phyloP scores from a whole-genome alignment of 2,329 filamentous ascomycete genomes.

The Diplodia corticola region DNA sequence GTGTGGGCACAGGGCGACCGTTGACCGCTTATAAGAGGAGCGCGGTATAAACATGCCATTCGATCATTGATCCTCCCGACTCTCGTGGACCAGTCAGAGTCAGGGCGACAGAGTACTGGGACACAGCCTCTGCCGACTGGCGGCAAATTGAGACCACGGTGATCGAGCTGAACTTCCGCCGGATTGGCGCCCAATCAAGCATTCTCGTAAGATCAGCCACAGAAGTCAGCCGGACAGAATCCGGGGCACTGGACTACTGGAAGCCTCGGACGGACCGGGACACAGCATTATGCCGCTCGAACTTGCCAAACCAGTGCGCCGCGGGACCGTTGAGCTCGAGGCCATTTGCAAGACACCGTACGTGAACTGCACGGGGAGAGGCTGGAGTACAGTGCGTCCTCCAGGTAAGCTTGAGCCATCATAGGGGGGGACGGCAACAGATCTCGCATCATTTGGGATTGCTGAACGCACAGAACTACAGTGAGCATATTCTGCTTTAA shows the following conservation, averaged over 20 bases:
- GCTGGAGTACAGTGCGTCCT: neutral
- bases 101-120: neutral
- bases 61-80: neutral
- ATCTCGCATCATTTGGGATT: neutral
- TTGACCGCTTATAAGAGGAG: neutral
- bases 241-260: neutral
- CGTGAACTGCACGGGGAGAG: neutral
- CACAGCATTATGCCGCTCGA: neutral
- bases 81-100: neutral
- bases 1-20: neutral
- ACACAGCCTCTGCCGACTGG: neutral
- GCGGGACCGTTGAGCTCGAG: neutral
- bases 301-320: neutral
- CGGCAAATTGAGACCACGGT: neutral
- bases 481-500: neutral
- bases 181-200: constrained; percentile 1
- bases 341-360: neutral
- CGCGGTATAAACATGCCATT: neutral
- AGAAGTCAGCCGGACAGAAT: constrained; percentile 12
- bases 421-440: neutral
- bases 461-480: neutral
- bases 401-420: neutral
- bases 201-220: constrained; percentile 9
- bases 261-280: neutral
- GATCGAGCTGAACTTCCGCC: constrained; percentile 2